Evolutionary conservation across 23 red algal species (phyloP), one percentile per base, ranked within the genome.

Genomic region (Gracilariopsis chorda): DNA sequence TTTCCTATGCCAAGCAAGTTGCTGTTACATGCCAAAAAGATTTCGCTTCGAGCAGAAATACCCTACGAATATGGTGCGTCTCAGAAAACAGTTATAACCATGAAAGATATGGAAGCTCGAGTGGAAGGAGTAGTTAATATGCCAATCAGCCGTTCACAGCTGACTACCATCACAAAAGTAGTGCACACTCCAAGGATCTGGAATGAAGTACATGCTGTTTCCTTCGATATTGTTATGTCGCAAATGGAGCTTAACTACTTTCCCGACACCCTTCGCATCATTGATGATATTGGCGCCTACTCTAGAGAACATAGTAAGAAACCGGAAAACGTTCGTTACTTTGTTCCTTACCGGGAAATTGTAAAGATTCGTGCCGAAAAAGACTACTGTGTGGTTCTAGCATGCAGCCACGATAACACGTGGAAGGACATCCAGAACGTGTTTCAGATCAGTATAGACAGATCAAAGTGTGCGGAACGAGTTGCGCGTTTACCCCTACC

Each of bases 351-450:
- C 44, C 65, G 48, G 43, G 85, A 89, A 63, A 59, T 29, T 9
- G 47, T 51, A 12, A 78, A 19, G 58, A 78, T 89, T 63, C 85
- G 85, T 23, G 85, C 85, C 4, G 85, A 89, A 63, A 69, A 69
- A 43, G 42, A 49, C 14, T 89, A 78, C 57, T 55, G 34, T 19
- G 62, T 89, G 23, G 44, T 44, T 13, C 34, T 89, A n/a, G 27
- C 85, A 17, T 89, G 85, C 56, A 78, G 85, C 78, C 85, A 78
- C 12, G 85, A 89, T 13, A 89, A 89, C 70, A 51, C 85, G 11
- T 89, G 85, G 85, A 69, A 55, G 19, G 85, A 89, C 48, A 78
- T 89, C 64, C 48, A 47, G 20, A 37, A 64, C 21, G 37, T 48
- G 2, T 42, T 45, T 24, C 51, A 62, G 85, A 89, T 33, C 48